These are phyloP conservation scores for Lumnitzera racemosa DNA, from an alignment of 345 rosid species.

Conservation along the genomic window DNA sequence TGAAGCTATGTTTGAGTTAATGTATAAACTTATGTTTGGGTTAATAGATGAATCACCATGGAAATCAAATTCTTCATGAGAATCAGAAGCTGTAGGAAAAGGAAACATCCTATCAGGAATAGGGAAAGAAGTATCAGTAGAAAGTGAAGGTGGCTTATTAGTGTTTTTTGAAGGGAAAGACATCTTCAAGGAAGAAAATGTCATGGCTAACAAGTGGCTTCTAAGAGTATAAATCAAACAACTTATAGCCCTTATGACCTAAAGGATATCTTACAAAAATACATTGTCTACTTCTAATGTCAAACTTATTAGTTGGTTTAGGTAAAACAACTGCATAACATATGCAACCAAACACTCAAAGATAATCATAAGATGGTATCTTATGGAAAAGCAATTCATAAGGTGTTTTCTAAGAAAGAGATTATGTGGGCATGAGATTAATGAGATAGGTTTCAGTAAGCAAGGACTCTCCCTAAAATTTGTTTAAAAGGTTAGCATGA, in stretches of 20 bases:
- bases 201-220: neutral
- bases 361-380: neutral
- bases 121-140: too few relatives aligned
- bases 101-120: too few relatives aligned
- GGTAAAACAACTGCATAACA: neutral
- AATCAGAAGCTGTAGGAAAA: too few relatives aligned
- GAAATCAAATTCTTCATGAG: too few relatives aligned
- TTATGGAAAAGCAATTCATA: neutral
- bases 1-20: too few relatives aligned
- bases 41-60: too few relatives aligned
- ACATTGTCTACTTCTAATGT: neutral
- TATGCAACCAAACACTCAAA: neutral
- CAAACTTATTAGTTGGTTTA: neutral
- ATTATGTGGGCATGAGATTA: neutral
- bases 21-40: too few relatives aligned
- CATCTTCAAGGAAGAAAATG: neutral
- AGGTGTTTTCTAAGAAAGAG: neutral
- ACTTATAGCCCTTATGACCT: neutral
- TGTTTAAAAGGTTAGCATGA: neutral
- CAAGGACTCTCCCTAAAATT: conserved; percentile 1
- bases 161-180: neutral
- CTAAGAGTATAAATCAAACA: neutral
- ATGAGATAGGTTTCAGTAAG: neutral
- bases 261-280: neutral
- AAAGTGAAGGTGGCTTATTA: too few relatives aligned